Conservation (phyloP, 768 basidiomycete species). For the Boletus huronensis region DNA sequence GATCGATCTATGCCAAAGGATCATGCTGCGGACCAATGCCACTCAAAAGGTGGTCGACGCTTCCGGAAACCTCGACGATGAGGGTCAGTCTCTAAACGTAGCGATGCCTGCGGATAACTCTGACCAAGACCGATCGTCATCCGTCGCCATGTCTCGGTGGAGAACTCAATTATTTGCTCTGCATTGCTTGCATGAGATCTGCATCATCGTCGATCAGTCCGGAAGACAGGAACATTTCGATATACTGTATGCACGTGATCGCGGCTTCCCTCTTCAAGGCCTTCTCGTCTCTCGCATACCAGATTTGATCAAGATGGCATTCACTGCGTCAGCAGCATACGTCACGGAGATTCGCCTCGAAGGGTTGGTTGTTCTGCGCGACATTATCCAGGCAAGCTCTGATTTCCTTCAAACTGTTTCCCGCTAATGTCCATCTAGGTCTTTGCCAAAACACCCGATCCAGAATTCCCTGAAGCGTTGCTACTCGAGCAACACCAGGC, state of each 20-base stretch:
- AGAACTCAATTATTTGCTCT: slow-evolving; percentile 94
- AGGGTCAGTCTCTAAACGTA: slow-evolving; percentile 85
- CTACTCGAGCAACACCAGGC: slow-evolving; percentile 97
- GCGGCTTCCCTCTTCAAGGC: slow-evolving; percentile 53
- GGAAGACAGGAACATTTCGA: slow-evolving; percentile 84
- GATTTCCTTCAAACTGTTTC: background rate
- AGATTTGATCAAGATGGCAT: slow-evolving; percentile 96
- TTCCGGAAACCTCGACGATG: slow-evolving; percentile 71
- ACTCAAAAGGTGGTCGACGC: slow-evolving; percentile 71
- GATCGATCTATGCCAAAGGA: slow-evolving; percentile 96
- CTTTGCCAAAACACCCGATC: slow-evolving; percentile 84
- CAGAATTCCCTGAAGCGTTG: slow-evolving; percentile 85
- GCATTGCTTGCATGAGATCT: slow-evolving; percentile 87
- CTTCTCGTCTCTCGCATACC: slow-evolving; percentile 82
- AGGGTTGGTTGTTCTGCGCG: slow-evolving; percentile 82
- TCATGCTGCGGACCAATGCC: slow-evolving; percentile 92
- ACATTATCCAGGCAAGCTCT: slow-evolving; percentile 79
- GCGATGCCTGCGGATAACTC: slow-evolving; percentile 37
- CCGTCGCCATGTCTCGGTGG: slow-evolving; percentile 78
- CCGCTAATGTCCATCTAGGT: slow-evolving; percentile 46
- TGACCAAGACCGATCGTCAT: slow-evolving; percentile 32
- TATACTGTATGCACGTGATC: slow-evolving; percentile 60
- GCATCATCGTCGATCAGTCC: slow-evolving; percentile 66
- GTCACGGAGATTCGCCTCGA: slow-evolving; percentile 93
- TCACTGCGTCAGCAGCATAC: slow-evolving; percentile 94